phyloP scores from a whole-genome alignment of 164 flowering plant species.

The Piper betle region DNA sequence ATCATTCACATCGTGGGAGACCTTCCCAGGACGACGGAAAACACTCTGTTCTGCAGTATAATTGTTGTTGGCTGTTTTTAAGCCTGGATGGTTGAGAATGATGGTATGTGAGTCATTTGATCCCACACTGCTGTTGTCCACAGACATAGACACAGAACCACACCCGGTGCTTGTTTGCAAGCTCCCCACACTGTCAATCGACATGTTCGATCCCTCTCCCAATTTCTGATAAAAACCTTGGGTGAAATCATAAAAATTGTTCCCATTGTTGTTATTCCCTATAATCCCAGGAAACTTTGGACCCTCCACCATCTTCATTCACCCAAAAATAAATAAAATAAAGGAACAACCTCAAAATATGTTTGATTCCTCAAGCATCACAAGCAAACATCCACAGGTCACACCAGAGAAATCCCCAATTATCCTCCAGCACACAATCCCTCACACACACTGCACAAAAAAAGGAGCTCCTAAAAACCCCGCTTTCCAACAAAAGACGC shows the following conservation, averaged over 20 bases:
- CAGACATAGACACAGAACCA: constrained; percentile 25
- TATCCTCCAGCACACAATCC: too few relatives aligned
- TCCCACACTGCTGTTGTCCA: constrained; percentile 30
- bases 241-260: constrained; percentile 20
- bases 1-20: constrained; percentile 19
- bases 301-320: constrained; percentile 25
- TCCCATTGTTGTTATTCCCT: constrained; percentile 15
- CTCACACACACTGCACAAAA: neutral
- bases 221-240: constrained; percentile 20
- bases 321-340: too few relatives aligned
- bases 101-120: constrained; percentile 24
- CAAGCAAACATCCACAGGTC: too few relatives aligned
- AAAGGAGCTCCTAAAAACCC: neutral
- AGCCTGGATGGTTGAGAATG: constrained; percentile 18
- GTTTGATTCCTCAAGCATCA: too few relatives aligned
- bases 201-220: constrained; percentile 31
- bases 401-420: too few relatives aligned
- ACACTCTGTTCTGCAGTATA: constrained; percentile 26
- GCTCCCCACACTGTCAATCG: constrained; percentile 27
- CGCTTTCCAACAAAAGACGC: neutral
- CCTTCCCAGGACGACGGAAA: constrained; percentile 17
- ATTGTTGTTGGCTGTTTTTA: constrained; percentile 14
- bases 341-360: too few relatives aligned
- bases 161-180: constrained; percentile 22
- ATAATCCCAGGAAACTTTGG: constrained; percentile 24